Conservation (phyloP, 2,329 filamentous ascomycete species). For the Xylaria sp. region DNA sequence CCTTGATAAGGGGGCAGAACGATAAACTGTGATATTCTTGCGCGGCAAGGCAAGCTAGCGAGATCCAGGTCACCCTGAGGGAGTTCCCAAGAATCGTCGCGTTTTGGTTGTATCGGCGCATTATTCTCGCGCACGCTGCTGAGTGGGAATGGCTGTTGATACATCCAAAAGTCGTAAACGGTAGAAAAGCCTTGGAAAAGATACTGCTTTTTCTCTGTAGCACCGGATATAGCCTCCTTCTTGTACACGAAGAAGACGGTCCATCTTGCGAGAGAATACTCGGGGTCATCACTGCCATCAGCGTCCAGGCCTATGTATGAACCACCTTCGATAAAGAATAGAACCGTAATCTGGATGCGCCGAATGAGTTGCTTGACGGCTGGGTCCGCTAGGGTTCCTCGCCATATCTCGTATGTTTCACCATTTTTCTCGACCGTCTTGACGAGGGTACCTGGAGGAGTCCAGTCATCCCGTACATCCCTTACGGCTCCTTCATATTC, state of each 20-base stretch:
- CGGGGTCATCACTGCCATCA: slow-evolving; percentile 69
- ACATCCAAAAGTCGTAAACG: slow-evolving; percentile 85
- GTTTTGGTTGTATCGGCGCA: slow-evolving; percentile 39
- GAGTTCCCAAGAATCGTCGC: slow-evolving; percentile 57
- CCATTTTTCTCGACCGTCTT: slow-evolving; percentile 72
- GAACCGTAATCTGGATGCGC: slow-evolving; percentile 84
- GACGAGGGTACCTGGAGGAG: slow-evolving; percentile 80
- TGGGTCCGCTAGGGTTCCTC: slow-evolving; percentile 76
- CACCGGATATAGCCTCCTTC: slow-evolving; percentile 61
- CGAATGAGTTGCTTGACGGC: slow-evolving; percentile 77
- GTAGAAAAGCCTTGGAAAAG: slow-evolving; percentile 90
- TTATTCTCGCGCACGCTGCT: slow-evolving; percentile 50
- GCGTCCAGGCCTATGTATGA: slow-evolving; percentile 69
- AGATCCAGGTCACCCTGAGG: slow-evolving; percentile 59
- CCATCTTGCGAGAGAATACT: slow-evolving; percentile 84
- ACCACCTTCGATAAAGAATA: slow-evolving; percentile 94
- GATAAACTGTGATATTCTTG: slow-evolving; percentile 92
- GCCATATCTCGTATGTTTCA: slow-evolving; percentile 83
- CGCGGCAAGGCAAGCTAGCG: slow-evolving; percentile 75
- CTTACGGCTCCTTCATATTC: slow-evolving; percentile 72
- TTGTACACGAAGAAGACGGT: slow-evolving; percentile 89
- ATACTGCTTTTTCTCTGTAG: slow-evolving; percentile 69
- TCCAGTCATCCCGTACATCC: slow-evolving; percentile 61
- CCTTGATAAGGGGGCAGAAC: slow-evolving; percentile 89
- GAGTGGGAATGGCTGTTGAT: slow-evolving; percentile 61